Conservation (phyloP, 352 stramenopile species). For the Phytophthora tentaculata region DNA sequence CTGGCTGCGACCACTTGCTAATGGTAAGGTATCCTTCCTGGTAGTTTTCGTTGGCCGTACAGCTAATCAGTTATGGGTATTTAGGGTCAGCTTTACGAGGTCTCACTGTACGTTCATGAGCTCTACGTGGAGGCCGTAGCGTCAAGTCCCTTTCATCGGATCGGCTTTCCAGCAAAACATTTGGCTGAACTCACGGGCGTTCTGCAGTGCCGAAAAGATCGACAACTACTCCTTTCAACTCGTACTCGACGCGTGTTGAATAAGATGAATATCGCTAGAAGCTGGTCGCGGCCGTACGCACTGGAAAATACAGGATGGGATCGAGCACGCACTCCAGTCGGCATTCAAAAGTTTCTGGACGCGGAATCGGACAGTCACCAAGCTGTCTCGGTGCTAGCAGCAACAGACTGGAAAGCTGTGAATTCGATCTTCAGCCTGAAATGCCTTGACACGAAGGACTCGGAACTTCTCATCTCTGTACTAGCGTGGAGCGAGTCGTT, state of each 20-base stretch:
- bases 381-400: not conserved
- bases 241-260: constrained; percentile 42
- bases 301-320: not conserved
- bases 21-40: constrained; percentile 26
- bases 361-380: constrained; percentile 11
- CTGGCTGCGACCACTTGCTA: constrained; percentile 30
- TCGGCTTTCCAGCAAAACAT: constrained; percentile 24
- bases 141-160: constrained; percentile 46
- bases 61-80: constrained; percentile 5
- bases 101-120: constrained; percentile 43
- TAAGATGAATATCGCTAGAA: constrained; percentile 42
- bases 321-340: not conserved
- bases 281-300: constrained; percentile 22
- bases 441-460: not conserved
- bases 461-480: constrained; percentile 14
- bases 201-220: constrained; percentile 40
- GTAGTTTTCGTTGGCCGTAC: not conserved
- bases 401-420: constrained; percentile 21
- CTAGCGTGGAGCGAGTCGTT: constrained; percentile 18
- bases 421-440: constrained; percentile 25
- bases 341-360: constrained; percentile 16
- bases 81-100: constrained; percentile 49
- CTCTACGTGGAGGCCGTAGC: constrained; percentile 57
- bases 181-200: constrained; percentile 31
- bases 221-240: constrained; percentile 43